phyloP scores from a whole-genome alignment of 345 rosid species.

The Citrus sinensis region DNA sequence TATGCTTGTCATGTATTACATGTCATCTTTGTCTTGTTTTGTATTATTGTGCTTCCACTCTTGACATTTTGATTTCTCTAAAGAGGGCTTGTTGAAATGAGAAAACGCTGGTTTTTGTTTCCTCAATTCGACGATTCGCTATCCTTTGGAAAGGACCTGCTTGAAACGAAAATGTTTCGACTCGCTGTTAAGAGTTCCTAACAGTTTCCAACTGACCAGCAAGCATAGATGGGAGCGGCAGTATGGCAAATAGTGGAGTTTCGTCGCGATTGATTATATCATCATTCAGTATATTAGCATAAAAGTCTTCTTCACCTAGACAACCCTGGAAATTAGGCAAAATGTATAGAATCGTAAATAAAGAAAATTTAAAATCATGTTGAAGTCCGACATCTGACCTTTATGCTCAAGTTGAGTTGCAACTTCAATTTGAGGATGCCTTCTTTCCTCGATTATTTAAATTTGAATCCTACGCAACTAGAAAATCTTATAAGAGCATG shows the following conservation, averaged over 20 bases:
- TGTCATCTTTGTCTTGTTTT: no score
- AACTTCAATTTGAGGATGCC: not conserved
- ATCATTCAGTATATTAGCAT: constrained; percentile 69
- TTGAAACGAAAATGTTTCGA: not conserved
- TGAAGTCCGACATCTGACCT: not conserved
- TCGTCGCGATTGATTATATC: constrained; percentile 74
- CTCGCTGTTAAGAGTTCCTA: constrained; percentile 6
- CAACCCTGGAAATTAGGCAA: constrained; percentile 28
- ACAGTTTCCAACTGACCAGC: constrained; percentile 1
- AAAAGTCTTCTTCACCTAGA: constrained; percentile 49
- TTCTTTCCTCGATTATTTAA: not conserved
- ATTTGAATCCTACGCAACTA: not conserved
- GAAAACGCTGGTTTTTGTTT: not conserved
- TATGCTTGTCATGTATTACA: no score
- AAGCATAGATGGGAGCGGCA: constrained; percentile 4
- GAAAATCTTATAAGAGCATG: not conserved
- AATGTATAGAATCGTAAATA: not conserved
- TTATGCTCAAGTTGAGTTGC: not conserved
- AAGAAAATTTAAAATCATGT: not conserved
- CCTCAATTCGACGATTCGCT: constrained; percentile 26
- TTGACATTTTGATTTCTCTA: not conserved
- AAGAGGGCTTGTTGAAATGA: not conserved
- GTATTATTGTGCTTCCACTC: not conserved
- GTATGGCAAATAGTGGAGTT: not conserved
- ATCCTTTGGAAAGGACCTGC: constrained; percentile 21